Percentiles rank a stretch among this genome's conserved stretches.
phyloP scores from a whole-genome alignment of 2,329 filamentous ascomycete species.

The Claviceps digitariae region DNA sequence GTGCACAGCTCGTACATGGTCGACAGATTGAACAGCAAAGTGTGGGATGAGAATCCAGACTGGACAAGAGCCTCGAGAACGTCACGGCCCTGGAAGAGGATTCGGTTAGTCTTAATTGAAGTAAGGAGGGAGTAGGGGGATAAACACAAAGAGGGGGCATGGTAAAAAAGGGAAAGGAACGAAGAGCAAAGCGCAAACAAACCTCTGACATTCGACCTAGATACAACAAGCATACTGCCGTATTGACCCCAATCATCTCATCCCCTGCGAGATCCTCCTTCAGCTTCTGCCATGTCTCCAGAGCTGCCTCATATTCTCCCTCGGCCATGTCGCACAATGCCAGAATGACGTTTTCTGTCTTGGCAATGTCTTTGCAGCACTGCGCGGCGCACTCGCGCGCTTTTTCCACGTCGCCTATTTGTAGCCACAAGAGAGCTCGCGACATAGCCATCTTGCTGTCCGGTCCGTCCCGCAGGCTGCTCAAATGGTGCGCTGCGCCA shows the following conservation, averaged over 20 bases:
- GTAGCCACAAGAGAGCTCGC: conserved; percentile 58
- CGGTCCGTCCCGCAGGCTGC: conserved; percentile 33
- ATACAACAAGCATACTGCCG: conserved; percentile 75
- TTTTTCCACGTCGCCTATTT: conserved; percentile 61
- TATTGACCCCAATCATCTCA: conserved; percentile 67
- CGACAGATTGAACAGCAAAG: conserved; percentile 74
- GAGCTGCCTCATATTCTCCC: conserved; percentile 53
- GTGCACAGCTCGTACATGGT: conserved; percentile 89
- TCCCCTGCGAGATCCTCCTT: conserved; percentile 29
- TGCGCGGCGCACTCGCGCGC: conserved; percentile 42
- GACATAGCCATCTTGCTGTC: conserved; percentile 31
- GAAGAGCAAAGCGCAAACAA: conserved; percentile 9
- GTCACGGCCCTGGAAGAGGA: conserved; percentile 38
- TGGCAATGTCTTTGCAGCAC: conserved; percentile 16
- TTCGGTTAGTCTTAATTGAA: background rate
- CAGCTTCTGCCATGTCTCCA: conserved; percentile 45
- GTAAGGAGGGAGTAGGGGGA: background rate
- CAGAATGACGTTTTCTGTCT: conserved; percentile 36
- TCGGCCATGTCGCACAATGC: conserved; percentile 71
- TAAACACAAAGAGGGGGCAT: background rate
- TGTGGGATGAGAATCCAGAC: conserved; percentile 54
- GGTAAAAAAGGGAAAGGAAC: too few species aligned
- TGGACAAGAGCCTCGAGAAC: conserved; percentile 55
- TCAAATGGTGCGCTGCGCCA: conserved; percentile 62
- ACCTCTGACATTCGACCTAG: conserved; percentile 62